Conservation (phyloP, 208 protist species). For the Leishmania turanica region DNA sequence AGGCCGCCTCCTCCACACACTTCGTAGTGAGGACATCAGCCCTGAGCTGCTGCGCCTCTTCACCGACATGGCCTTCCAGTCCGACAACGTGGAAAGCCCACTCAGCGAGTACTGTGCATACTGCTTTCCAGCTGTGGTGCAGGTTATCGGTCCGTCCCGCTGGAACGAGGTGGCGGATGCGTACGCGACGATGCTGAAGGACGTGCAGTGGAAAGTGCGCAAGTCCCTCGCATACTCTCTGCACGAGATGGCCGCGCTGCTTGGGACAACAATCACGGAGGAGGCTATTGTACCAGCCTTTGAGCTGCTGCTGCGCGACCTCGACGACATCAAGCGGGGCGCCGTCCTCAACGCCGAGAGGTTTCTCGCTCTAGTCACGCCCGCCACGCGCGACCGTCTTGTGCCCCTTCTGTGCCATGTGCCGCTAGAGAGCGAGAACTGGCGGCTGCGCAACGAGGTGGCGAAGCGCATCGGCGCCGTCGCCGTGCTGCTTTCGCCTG, state of each 20-base stretch:
- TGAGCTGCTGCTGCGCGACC: constrained; percentile 94
- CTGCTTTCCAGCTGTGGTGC: constrained; percentile 94
- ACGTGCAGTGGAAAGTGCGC: constrained; percentile 96
- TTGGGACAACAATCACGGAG: constrained; percentile 91
- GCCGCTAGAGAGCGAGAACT: constrained; percentile 93
- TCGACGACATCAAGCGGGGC: constrained; percentile 96
- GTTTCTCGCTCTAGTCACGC: constrained; percentile 78
- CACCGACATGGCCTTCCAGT: constrained; percentile 93
- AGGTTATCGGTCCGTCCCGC: constrained; percentile 79
- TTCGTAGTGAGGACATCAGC: constrained; percentile 82
- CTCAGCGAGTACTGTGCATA: constrained; percentile 94
- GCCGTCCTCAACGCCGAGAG: constrained; percentile 84
- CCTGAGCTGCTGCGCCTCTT: constrained; percentile 86
- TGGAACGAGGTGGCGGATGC: constrained; percentile 92
- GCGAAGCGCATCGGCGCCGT: constrained; percentile 86
- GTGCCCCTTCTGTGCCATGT: constrained; percentile 79
- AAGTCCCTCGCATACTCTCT: constrained; percentile 94
- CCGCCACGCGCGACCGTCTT: constrained; percentile 63
- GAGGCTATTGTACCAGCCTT: constrained; percentile 87
- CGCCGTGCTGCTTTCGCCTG: constrained; percentile 70
- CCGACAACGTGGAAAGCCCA: constrained; percentile 87
- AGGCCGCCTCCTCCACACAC: constrained; percentile 93
- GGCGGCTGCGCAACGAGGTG: constrained; percentile 93
- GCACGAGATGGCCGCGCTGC: constrained; percentile 93
- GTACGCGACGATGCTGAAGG: constrained; percentile 94